Base-by-base conservation (phyloP, 139 green algal genomes). In the Volvox africanus region DNA sequence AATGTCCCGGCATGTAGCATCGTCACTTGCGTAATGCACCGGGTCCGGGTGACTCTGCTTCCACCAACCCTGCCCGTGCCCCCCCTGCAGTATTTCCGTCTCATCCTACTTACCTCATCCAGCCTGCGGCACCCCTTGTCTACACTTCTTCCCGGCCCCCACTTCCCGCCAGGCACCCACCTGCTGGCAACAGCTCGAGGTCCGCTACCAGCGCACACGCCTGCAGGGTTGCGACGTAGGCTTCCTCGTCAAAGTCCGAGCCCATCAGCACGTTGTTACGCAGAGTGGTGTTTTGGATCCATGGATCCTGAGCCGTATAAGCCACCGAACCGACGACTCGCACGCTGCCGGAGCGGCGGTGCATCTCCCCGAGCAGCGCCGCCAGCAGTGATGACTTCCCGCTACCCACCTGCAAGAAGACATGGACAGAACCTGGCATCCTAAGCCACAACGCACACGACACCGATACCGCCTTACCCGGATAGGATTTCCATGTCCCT, bases 231-330 rank as follows among this genome's bases (percentile, higher is more conserved):
- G 61, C 81, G 1, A 92, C 78, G 88, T 98, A 98, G 24, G 90
- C 80, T 21, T 88, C 91, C 32, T 92, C 75, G 12, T 97, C 94
- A 18, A 88, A 95, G 2, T 93, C 88, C n/a, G 80, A 37, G 14
- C 96, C 96, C 93, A 98, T 96, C 32, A 97, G 89, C 50, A 98
- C 93, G 92, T 98, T 98, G 76, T 95, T 91, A 36, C 93, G 92
- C 67, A 99, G 84, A 24, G 94, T 97, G 19, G 91, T 94, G 92
- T 98, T 98, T 85, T 97, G 96, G 55, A 99, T 98, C 95, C 96
- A 99, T 0, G 97, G 94, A 36, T 97, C 93, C 94, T 96, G 95
- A 1, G 95, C 84, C 11, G 91, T 94, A 82, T 97, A 97, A 0
- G 95, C 96, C 19, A 95, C 89, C 16, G n/a, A 61, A 33, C 95